Conservation (phyloP, 306 rosid genomes). For the Cucumis hystrix region DNA sequence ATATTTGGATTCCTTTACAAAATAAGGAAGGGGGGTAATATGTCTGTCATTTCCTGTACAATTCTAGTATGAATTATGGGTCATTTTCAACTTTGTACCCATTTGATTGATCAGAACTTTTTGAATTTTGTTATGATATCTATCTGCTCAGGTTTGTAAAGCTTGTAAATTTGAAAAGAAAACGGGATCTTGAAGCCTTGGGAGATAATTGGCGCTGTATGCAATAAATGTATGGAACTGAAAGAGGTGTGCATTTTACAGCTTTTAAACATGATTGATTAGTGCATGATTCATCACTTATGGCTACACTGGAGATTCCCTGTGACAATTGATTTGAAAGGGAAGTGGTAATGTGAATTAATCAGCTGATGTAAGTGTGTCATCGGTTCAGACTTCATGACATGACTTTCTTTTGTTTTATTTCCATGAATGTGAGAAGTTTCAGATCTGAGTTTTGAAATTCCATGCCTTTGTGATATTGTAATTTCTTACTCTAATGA, state of each 20-base stretch:
- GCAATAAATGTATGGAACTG: not conserved
- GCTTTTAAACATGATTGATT: slow-evolving; percentile 4
- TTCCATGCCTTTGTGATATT: not conserved
- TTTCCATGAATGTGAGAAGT: not conserved
- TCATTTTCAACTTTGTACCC: not conserved
- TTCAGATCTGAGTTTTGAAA: slow-evolving; percentile 3
- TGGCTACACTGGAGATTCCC: not conserved
- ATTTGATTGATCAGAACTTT: not conserved
- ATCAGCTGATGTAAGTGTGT: slow-evolving; percentile 2
- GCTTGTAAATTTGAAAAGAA: not conserved
- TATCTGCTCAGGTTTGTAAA: not conserved
- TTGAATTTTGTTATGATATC: not conserved
- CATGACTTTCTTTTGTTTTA: slow-evolving; percentile 8
- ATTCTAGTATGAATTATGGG: not conserved
- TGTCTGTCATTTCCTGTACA: not conserved
- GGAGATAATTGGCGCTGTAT: not conserved
- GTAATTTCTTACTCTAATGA: not conserved
- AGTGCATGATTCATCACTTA: not conserved
- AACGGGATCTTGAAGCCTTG: not conserved
- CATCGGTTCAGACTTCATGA: not conserved
- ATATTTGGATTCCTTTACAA: not conserved
- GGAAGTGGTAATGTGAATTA: slow-evolving; percentile 4
- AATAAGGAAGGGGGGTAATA: not conserved
- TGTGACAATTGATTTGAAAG: slow-evolving; percentile 5
- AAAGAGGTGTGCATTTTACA: not conserved